Conservation (phyloP, 2,329 filamentous ascomycete species). For the Aspergillus novofumigatus region DNA sequence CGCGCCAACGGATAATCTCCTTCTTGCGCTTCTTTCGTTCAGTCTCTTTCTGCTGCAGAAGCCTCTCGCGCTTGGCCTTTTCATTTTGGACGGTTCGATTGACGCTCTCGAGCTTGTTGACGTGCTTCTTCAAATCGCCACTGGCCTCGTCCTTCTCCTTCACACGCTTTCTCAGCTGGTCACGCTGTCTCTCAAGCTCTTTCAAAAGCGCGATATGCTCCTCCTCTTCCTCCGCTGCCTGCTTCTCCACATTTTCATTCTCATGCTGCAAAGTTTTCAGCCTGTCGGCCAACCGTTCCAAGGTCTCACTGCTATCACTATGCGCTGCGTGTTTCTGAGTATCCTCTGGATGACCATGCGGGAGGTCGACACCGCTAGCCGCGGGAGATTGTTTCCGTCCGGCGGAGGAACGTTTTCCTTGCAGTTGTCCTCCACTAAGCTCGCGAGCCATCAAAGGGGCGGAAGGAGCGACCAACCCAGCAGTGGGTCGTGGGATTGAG, state of each 20-base stretch:
- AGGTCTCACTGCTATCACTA: constrained; percentile 60
- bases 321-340: constrained; percentile 31
- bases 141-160: constrained; percentile 91
- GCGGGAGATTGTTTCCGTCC: constrained; percentile 74
- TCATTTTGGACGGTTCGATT: constrained; percentile 78
- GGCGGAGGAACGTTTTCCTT: constrained; percentile 62
- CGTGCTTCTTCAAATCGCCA: constrained; percentile 74
- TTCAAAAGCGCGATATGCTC: constrained; percentile 64
- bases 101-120: constrained; percentile 72
- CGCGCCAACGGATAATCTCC: constrained; percentile 56
- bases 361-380: constrained; percentile 42
- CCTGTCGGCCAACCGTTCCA: constrained; percentile 74
- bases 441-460: constrained; percentile 63
- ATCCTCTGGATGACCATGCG: constrained; percentile 40
- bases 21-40: constrained; percentile 59
- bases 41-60: constrained; percentile 57
- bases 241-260: constrained; percentile 70
- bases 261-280: constrained; percentile 78
- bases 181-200: constrained; percentile 71
- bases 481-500: constrained; percentile 50
- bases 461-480: constrained; percentile 57
- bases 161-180: constrained; percentile 69
- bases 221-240: constrained; percentile 64
- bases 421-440: constrained; percentile 51
- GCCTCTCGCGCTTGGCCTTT: constrained; percentile 69